A percentile compares a stretch with the other conserved stretches of the same genome.
Evolutionary conservation across 805 yeast genomes (phyloP).

Genomic region (Candida silvicultrix): DNA sequence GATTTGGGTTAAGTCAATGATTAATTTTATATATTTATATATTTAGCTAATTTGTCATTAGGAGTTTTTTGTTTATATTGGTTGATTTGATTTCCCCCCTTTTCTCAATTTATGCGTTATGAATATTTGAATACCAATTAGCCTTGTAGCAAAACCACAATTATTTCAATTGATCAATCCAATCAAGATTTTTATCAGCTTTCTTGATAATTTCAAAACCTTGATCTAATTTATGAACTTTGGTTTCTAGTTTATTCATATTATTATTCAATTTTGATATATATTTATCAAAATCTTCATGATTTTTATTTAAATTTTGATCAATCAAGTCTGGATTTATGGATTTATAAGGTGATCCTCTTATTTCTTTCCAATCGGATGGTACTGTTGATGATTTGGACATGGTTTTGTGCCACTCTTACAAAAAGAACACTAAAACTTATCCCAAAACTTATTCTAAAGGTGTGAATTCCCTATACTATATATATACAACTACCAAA

Average conservation of each 20-base stretch:
- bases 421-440: too few species aligned
- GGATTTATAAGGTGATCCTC: not conserved
- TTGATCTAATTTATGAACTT: not conserved
- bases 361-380: not conserved
- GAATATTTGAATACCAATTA: too few species aligned
- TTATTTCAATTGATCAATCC: not conserved
- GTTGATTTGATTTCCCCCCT: too few species aligned
- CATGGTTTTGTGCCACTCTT: too few species aligned
- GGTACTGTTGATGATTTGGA: not conserved
- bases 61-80: too few species aligned
- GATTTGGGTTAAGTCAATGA: not conserved
- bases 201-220: not conserved
- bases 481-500: too few species aligned
- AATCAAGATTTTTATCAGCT: not conserved
- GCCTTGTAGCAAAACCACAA: not conserved
- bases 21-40: too few species aligned
- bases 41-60: too few species aligned
- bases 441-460: too few species aligned
- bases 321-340: not conserved
- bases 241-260: not conserved
- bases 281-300: not conserved
- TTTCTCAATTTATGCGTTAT: too few species aligned
- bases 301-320: not conserved
- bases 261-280: not conserved
- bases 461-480: too few species aligned